Base-by-base conservation (phyloP, 2,329 filamentous ascomycete species). In the Berkeleyomyces rouxiae region DNA sequence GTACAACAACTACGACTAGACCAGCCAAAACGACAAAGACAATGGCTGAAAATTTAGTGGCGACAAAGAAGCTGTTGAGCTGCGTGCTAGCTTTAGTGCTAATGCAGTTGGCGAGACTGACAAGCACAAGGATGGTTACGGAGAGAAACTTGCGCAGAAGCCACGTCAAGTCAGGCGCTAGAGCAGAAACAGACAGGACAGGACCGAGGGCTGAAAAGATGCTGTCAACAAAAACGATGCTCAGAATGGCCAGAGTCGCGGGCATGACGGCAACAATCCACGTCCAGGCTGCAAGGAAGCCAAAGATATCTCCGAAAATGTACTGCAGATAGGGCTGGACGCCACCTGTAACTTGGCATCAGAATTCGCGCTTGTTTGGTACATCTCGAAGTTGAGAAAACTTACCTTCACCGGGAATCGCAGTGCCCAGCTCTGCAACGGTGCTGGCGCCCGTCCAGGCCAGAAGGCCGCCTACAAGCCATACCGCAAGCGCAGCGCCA, bases 231-330 rank as follows among this genome's bases (percentile, higher is more conserved):
- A 85, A 85, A 33, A 85, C 81, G 65, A 85, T 84, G 68, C 78
- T 79, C 37, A 85, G 75, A 57, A 85, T 85, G 7, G 82, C 82
- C 64, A 84, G 75, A 0, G 82, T 83, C 0, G 82, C 81, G 0
- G 83, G 83, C 77, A 84, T 85, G 33, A 84, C 78, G 23, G 79
- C 81, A 4, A 85, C 76, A 61, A 85, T 78, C 79, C 82, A 85
- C 0, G 82, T 82, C 82, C 82, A 86, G 0, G 82, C 81, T 4
- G 81, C 81, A 4, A 85, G 70, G 67, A 84, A 85, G n/a, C 82
- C 82, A 58, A 78, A 77, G 1, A 80, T 71, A 59, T 84, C 81
- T 39, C 82, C 82, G 65, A 78, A 85, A 42, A 84, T 79, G 69
- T 82, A 78, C 66, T 78, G 76, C 5, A 86, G 75, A 66, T 83